Percentiles rank a stretch among this genome's conserved stretches.
Conservation (phyloP, 805 yeast species). For the Candida fluviatilis region DNA sequence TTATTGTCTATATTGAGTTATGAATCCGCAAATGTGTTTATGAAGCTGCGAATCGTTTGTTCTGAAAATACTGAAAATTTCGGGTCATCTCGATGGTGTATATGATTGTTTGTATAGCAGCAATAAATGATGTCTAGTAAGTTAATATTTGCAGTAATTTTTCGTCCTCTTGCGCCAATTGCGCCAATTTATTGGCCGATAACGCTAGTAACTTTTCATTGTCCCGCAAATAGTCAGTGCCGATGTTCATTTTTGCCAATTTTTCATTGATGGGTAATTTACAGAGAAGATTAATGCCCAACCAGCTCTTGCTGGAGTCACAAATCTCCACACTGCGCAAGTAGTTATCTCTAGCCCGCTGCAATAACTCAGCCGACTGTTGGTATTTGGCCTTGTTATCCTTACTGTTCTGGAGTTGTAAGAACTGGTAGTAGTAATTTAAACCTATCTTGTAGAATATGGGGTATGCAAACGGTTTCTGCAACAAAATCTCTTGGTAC, state of each 20-base stretch:
- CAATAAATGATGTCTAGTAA: neutral
- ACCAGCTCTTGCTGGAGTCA: conserved; percentile 68
- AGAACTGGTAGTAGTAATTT: conserved; percentile 26
- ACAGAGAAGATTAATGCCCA: conserved; percentile 48
- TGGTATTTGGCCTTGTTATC: conserved; percentile 28
- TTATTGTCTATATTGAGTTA: too few species aligned
- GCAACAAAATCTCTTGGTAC: conserved; percentile 64
- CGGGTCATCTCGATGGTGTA: too few species aligned
- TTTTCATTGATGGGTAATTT: conserved; percentile 15
- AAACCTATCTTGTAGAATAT: conserved; percentile 59
- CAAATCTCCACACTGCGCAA: conserved; percentile 74
- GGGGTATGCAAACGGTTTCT: conserved; percentile 67
- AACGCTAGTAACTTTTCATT: conserved; percentile 19
- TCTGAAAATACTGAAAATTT: too few species aligned
- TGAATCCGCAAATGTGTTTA: too few species aligned
- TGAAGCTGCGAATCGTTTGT: too few species aligned
- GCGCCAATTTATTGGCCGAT: conserved; percentile 17
- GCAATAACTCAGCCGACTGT: conserved; percentile 20
- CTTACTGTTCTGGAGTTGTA: conserved; percentile 15
- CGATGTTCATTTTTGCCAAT: conserved; percentile 16
- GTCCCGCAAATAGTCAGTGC: conserved; percentile 17
- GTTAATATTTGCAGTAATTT: conserved; percentile 6
- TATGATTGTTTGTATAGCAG: neutral
- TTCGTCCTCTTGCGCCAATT: conserved; percentile 5
- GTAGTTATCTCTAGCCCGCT: conserved; percentile 44